These are phyloP conservation scores for Bacterosira constricta DNA, from an alignment of 108 stramenopile species.

Conservation along the genomic window DNA sequence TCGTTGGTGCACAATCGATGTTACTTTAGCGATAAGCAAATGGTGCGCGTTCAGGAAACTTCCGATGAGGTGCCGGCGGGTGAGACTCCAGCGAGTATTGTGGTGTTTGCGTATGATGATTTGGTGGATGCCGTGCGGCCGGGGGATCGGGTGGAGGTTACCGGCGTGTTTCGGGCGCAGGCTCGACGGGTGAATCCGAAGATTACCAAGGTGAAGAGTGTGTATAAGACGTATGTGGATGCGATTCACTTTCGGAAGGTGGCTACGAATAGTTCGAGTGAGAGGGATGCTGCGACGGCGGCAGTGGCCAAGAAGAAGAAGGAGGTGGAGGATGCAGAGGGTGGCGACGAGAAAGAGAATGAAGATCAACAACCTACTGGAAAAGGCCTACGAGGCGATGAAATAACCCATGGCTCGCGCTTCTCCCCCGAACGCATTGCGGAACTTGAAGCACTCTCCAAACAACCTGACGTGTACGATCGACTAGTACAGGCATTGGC, in stretches of 20 bases:
- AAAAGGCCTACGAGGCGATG: constrained; percentile 36
- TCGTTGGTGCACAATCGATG: constrained; percentile 94
- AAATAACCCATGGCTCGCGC: constrained; percentile 36
- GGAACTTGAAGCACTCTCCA: constrained; percentile 74
- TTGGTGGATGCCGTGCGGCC: constrained; percentile 96
- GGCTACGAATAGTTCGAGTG: constrained; percentile 36
- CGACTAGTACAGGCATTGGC: constrained; percentile 85
- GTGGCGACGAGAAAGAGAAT: constrained; percentile 24
- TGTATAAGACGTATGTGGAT: constrained; percentile 99
- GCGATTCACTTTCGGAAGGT: constrained; percentile 93
- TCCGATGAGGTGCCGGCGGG: constrained; percentile 98
- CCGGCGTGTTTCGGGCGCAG: constrained; percentile 96
- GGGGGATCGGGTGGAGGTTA: constrained; percentile 97
- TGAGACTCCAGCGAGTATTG: constrained; percentile 95
- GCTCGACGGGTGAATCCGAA: constrained; percentile 90
- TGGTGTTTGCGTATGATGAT: constrained; percentile 97
- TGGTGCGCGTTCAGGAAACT: constrained; percentile 96
- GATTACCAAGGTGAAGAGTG: constrained; percentile 83
- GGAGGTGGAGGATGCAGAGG: constrained; percentile 17
- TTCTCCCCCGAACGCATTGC: constrained; percentile 67
- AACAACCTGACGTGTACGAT: constrained; percentile 85
- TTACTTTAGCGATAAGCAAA: constrained; percentile 96
- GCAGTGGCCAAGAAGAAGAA: constrained; percentile 29
- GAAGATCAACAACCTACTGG: constrained; percentile 3
- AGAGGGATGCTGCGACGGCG: constrained; percentile 3